phyloP scores from a whole-genome alignment of 2,329 filamentous ascomycete genomes.

The Epichloe elymi region DNA sequence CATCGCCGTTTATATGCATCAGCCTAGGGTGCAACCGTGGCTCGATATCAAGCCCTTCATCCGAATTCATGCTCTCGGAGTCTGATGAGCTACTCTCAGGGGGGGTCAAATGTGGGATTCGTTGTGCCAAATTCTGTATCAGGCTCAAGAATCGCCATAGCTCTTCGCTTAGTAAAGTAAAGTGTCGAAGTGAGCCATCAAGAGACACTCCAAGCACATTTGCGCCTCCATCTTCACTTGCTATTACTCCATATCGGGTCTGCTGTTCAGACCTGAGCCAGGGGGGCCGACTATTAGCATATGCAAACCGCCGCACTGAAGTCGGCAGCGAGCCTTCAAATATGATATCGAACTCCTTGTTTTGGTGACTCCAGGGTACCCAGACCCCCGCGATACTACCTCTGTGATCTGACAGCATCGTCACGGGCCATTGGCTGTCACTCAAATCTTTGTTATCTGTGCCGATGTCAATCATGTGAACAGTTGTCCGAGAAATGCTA shows the following conservation, averaged over 20 bases:
- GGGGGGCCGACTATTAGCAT: conserved; percentile 36
- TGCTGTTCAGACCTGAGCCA: conserved; percentile 29
- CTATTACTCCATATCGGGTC: conserved; percentile 28
- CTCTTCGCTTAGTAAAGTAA: conserved; percentile 49
- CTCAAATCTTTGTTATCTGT: conserved; percentile 12
- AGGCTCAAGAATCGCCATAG: conserved; percentile 59
- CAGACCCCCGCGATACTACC: conserved; percentile 36
- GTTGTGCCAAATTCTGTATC: conserved; percentile 53
- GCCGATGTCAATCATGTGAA: conserved; percentile 34
- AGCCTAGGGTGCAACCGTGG: conserved; percentile 28
- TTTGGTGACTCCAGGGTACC: conserved; percentile 29
- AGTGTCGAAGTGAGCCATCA: conserved; percentile 56
- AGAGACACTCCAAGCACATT: conserved; percentile 53
- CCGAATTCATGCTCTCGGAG: conserved; percentile 10
- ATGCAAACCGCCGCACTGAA: conserved; percentile 43
- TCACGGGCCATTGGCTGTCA: conserved; percentile 24
- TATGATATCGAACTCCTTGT: conserved; percentile 30
- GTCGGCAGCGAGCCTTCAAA: conserved; percentile 44
- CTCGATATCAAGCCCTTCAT: conserved; percentile 17
- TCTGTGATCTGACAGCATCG: conserved; percentile 34
- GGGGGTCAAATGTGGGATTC: conserved; percentile 34
- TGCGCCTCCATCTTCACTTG: conserved; percentile 28
- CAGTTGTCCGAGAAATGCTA: conserved; percentile 26
- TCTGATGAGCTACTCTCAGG: not conserved
- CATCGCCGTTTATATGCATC: conserved; percentile 56